Percentiles rank a stretch among this genome's conserved stretches.
Evolutionary conservation across 1,284 basidiomycete species (phyloP).

Genomic region (Stygiomarasmius scandens): DNA sequence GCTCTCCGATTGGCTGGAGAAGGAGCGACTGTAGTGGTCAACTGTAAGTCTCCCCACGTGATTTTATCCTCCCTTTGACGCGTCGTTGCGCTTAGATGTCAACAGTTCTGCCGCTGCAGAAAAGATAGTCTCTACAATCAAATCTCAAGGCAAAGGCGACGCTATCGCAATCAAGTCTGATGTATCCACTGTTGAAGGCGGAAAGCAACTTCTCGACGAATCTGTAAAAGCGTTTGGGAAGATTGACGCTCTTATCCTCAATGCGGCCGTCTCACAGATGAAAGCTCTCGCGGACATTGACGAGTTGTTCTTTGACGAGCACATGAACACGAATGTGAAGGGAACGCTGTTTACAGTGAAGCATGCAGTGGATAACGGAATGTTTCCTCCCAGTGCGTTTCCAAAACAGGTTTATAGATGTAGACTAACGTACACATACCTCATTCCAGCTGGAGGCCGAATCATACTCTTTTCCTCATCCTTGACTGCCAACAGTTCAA

Average conservation of each 20-base stretch:
- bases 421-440: not conserved
- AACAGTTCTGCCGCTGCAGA: slow-evolving; percentile 43
- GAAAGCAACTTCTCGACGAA: slow-evolving; percentile 46
- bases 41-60: slow-evolving; percentile 35
- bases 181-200: slow-evolving; percentile 48
- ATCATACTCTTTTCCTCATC: slow-evolving; percentile 60
- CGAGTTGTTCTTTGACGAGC: slow-evolving; percentile 50
- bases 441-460: slow-evolving; percentile 44
- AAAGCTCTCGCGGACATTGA: slow-evolving; percentile 47
- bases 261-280: slow-evolving; percentile 54
- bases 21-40: slow-evolving; percentile 61
- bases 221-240: slow-evolving; percentile 50
- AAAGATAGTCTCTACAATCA: slow-evolving; percentile 46
- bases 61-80: not conserved
- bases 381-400: slow-evolving; percentile 45
- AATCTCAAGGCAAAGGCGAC: slow-evolving; percentile 43
- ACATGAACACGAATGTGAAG: slow-evolving; percentile 58
- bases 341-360: slow-evolving; percentile 59
- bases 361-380: slow-evolving; percentile 35
- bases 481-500: slow-evolving; percentile 41
- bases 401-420: not conserved
- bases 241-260: slow-evolving; percentile 59
- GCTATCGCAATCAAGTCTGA: slow-evolving; percentile 56
- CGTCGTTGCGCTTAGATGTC: not conserved
- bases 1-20: slow-evolving; percentile 53